phyloP scores from a whole-genome alignment of 2,329 filamentous ascomycete species.

The Fusarium secorum region DNA sequence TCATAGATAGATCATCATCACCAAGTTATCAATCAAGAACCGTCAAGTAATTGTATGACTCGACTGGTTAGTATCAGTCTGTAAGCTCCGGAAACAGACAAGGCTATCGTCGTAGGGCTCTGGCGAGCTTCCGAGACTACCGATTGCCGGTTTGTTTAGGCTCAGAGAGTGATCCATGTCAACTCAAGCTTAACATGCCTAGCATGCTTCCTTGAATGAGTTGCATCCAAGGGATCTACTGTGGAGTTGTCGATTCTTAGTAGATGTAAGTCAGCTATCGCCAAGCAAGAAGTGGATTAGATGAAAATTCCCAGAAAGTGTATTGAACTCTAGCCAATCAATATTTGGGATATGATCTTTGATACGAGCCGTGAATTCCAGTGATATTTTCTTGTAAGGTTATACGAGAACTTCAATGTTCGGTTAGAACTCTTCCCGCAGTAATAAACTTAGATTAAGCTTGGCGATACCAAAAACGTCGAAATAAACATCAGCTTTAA shows the following conservation, averaged over 20 bases:
- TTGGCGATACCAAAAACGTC: not conserved
- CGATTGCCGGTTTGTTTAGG: not conserved
- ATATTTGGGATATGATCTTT: rapidly evolving
- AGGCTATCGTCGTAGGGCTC: not conserved
- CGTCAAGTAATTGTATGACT: not conserved
- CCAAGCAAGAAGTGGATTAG: not conserved
- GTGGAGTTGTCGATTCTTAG: not conserved
- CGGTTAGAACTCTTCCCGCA: no score
- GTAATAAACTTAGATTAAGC: not conserved
- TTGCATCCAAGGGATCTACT: not conserved
- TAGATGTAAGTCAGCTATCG: not conserved
- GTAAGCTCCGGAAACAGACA: not conserved
- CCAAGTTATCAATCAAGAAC: not conserved
- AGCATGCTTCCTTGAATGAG: not conserved
- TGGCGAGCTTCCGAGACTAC: not conserved
- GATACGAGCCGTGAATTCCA: not conserved
- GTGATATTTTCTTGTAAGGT: not conserved
- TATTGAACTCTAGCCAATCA: not conserved
- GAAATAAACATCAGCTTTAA: no score
- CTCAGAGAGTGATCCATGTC: not conserved
- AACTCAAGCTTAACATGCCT: not conserved
- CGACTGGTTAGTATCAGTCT: not conserved
- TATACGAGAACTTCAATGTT: not conserved
- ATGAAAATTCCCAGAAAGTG: not conserved
- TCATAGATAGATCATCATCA: not conserved